Percentiles rank a stretch among this genome's conserved stretches.
phyloP scores from a whole-genome alignment of 345 rosid species.

The Moringa oleifera region DNA sequence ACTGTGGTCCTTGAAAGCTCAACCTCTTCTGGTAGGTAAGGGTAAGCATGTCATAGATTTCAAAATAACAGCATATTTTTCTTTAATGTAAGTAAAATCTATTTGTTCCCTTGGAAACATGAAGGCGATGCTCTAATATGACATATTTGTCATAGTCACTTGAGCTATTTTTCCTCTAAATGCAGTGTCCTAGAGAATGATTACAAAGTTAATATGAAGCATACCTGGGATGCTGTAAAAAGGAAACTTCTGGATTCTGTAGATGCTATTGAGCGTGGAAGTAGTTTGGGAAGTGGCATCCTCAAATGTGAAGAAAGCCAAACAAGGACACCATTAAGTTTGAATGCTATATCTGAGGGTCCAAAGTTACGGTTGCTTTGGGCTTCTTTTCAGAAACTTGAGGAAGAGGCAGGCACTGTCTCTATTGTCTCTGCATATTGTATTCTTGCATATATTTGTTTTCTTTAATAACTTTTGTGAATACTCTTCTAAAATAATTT shows the following conservation, averaged over 20 bases:
- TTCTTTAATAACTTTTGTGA: neutral
- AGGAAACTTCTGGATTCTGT: conserved; percentile 67
- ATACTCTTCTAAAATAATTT: neutral
- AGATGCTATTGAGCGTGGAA: conserved; percentile 39
- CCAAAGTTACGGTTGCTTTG: conserved; percentile 66
- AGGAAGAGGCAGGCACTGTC: conserved; percentile 68
- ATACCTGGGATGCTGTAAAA: conserved; percentile 60
- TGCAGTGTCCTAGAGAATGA: conserved; percentile 36
- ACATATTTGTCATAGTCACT: conserved; percentile 10
- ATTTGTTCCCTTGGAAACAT: neutral
- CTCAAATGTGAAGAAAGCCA: conserved; percentile 37
- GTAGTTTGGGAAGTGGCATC: conserved; percentile 32
- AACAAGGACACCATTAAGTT: conserved; percentile 48
- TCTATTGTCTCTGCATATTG: conserved; percentile 20
- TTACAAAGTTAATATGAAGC: conserved; percentile 30
- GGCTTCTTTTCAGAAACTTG: conserved; percentile 64
- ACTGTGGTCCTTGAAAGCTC: conserved; percentile 29
- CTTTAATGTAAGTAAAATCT: neutral
- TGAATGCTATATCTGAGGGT: conserved; percentile 66
- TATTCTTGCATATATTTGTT: conserved; percentile 5
- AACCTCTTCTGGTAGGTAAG: conserved; percentile 89
- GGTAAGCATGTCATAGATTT: conserved; percentile 39
- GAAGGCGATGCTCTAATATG: conserved; percentile 6
- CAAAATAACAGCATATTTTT: conserved; percentile 1
- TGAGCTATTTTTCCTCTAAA: conserved; percentile 12